Evolutionary conservation across 805 yeast species (phyloP), one percentile per base, ranked within the genome.

Genomic region (Blastobotrys attinorum): DNA sequence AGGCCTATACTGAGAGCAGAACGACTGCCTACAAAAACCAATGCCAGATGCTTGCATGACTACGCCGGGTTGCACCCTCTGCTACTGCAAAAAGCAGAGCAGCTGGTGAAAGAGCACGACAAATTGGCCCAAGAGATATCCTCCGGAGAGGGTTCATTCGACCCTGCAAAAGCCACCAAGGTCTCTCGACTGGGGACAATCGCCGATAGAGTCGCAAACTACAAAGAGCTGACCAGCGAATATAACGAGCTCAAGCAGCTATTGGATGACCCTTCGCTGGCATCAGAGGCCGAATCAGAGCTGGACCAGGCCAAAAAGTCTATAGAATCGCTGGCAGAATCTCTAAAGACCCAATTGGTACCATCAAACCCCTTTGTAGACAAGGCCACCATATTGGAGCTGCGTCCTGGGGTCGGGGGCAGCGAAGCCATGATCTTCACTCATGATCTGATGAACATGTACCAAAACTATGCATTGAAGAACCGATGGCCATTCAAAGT

Each of bases 361-460:
- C 96, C 97, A 1, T 77, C 84, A 2, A 81, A 83, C 51, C 80
- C 78, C 37, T 84, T 83, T 60, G 74, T 81, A 2, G 92, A 84
- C 37, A 77, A 76, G 48, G 78, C 92, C 0, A 81, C 95, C 38
- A 67, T 92, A 2, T 51, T 92, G 16, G 98, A 92, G 60, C 64
- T 92, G 11, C 71, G 97, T 45, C 97, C 97, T 0, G 98, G 98
- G 5, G 87, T 90, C 2, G 98, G 98, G 13, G 98, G 98, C 2
- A 76, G 80, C 4, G 98, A 92, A 58, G 96, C 98, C 0, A 79
- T 81, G 59, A 73, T 92, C 11, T 92, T 92, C 62, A 77, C 97
- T 0, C 75, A 73, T 32, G 92, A 92, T 57, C 64, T 92, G 45
- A 62, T 87, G 47, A 72, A 73, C 46, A 87, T 92, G 97, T 92